phyloP scores from a whole-genome alignment of 768 basidiomycete genomes.

The Naematelia encephala region DNA sequence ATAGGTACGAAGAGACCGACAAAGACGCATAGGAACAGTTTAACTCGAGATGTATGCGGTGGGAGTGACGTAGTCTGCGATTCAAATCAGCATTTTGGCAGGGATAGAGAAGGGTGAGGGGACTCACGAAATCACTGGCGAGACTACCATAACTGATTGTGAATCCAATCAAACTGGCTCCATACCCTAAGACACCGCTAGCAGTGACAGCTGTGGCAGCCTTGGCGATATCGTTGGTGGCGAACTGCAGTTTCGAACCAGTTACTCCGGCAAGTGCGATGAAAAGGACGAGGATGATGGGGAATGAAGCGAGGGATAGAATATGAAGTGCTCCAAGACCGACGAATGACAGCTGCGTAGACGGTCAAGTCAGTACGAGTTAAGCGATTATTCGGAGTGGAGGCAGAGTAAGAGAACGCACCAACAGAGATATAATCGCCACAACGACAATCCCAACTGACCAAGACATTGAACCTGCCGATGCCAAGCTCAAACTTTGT shows the following conservation, averaged over 20 bases:
- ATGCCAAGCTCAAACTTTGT: constrained; percentile 62
- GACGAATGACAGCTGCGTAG: constrained; percentile 46
- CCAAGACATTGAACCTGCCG: constrained; percentile 57
- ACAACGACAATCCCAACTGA: constrained; percentile 54
- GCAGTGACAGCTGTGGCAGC: constrained; percentile 26
- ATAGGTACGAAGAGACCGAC: constrained; percentile 45
- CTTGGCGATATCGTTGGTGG: constrained; percentile 16
- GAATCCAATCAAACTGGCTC: constrained; percentile 49
- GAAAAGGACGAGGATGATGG: constrained; percentile 46
- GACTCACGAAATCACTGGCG: constrained; percentile 47
- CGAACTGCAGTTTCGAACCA: constrained; percentile 34
- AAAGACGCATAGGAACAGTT: constrained; percentile 42
- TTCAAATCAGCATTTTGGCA: background rate
- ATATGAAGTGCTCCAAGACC: constrained; percentile 47
- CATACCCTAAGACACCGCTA: constrained; percentile 42
- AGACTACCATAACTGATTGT: constrained; percentile 45
- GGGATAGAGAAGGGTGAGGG: background rate
- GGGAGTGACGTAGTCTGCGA: constrained; percentile 45
- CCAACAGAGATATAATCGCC: constrained; percentile 44
- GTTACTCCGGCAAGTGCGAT: constrained; percentile 40
- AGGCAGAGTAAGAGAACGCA: constrained; percentile 9
- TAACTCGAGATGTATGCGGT: constrained; percentile 25
- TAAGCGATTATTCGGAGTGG: background rate
- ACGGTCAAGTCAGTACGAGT: too few relatives aligned
- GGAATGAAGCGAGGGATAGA: constrained; percentile 46